phyloP scores from a whole-genome alignment of 1,139 yeast genomes.

The Spathaspora sp. region DNA sequence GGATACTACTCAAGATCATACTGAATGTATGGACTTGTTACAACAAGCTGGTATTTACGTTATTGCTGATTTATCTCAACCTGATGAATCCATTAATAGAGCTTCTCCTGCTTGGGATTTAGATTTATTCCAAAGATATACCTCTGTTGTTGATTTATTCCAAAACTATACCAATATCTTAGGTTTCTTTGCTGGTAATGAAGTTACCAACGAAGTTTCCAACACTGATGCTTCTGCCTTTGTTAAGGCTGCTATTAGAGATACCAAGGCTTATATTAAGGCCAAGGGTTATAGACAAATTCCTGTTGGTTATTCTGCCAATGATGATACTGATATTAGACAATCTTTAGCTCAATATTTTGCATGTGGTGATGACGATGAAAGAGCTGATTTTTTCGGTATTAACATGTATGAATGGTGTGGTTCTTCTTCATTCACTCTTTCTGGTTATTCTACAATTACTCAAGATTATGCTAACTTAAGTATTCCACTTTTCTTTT shows the following conservation, averaged over 20 bases:
- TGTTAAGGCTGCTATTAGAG: slow-evolving; percentile 89
- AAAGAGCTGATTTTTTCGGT: slow-evolving; percentile 85
- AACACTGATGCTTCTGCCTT: slow-evolving; percentile 81
- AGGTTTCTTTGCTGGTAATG: slow-evolving; percentile 92
- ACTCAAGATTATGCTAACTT: slow-evolving; percentile 68
- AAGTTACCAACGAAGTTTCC: slow-evolving; percentile 71
- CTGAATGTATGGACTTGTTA: slow-evolving; percentile 63
- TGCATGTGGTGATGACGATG: slow-evolving; percentile 70
- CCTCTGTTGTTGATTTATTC: slow-evolving; percentile 71
- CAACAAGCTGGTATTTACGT: slow-evolving; percentile 78
- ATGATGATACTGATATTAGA: slow-evolving; percentile 75
- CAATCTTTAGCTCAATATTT: slow-evolving; percentile 76
- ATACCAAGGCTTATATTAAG: slow-evolving; percentile 71
- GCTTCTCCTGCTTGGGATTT: slow-evolving; percentile 61
- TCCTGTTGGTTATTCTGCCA: slow-evolving; percentile 90
- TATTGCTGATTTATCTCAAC: slow-evolving; percentile 74
- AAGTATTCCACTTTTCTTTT: slow-evolving; percentile 82
- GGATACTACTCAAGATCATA: slow-evolving; percentile 62
- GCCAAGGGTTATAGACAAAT: slow-evolving; percentile 64
- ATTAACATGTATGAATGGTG: slow-evolving; percentile 97
- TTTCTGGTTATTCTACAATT: slow-evolving; percentile 74
- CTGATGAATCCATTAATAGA: slow-evolving; percentile 62
- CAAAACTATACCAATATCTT: slow-evolving; percentile 70
- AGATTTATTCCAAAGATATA: slow-evolving; percentile 67
- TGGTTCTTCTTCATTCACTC: slow-evolving; percentile 62